Percentiles rank a stretch among this genome's conserved stretches.
phyloP scores from a whole-genome alignment of 345 rosid species.

The Lagerstroemia speciosa region DNA sequence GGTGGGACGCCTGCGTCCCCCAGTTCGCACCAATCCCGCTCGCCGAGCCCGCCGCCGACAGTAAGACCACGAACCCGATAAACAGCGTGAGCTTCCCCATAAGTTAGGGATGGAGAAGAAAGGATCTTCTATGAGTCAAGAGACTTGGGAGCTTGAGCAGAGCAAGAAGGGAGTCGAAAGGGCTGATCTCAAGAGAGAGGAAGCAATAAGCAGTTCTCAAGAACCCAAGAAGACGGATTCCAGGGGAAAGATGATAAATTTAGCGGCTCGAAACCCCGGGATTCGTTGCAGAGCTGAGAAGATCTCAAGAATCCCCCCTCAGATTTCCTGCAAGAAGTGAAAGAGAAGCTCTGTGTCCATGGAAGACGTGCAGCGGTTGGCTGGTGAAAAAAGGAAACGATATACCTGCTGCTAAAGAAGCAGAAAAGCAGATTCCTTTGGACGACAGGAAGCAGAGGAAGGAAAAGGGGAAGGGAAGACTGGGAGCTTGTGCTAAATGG shows the following conservation, averaged over 20 bases:
- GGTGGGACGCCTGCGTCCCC: constrained; percentile 86
- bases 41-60: constrained; percentile 26
- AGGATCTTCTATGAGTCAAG: background rate
- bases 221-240: background rate
- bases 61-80: constrained; percentile 15
- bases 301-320: constrained; percentile 8
- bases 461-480: background rate
- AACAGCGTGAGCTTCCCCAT: constrained; percentile 7
- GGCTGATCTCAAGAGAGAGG: background rate
- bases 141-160: background rate
- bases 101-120: background rate
- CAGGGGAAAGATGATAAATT: background rate
- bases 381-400: background rate
- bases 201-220: background rate
- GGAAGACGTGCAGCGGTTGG: background rate
- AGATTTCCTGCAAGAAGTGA: background rate
- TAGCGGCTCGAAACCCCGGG: background rate
- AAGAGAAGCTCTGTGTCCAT: background rate
- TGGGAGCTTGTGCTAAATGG: constrained; percentile 1
- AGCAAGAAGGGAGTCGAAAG: background rate
- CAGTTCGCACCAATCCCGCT: constrained; percentile 77
- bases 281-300: background rate
- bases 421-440: background rate
- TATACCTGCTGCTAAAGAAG: background rate
- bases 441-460: background rate